Base-by-base conservation (phyloP, 805 yeast species). In the Candida fluviatilis region DNA sequence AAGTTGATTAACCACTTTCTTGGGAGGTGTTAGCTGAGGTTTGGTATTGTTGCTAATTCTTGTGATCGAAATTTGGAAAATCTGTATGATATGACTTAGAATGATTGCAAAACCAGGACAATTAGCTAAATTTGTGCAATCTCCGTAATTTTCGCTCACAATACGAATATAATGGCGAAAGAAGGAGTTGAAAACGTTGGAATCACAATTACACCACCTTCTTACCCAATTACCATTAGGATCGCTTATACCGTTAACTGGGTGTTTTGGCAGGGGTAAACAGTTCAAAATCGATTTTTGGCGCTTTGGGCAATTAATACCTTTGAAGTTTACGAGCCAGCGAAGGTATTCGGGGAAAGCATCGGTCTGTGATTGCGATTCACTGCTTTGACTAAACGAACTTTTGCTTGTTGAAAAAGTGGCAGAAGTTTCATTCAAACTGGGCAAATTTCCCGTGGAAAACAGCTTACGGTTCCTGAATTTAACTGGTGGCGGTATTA, bases 221-320 rank as follows among this genome's bases (percentile, higher is more conserved):
- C 70, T 62, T 7, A 78, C 81, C 87, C 87, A 80, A 18, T 66
- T 50, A 4, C 83, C 85, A 41, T 63, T 71, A 6, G 84, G 78
- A 42, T 80, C 80, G 11, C 65, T 51, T 33, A 78, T 75, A 5
- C 82, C 80, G 23, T 48, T 42, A 2, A 68, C 73, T 3, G 73
- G 73, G 36, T 62, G 69, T 31, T 50, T 49, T 0, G 74, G 74
- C 5, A 72, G 67, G 3, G 60, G 55, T 25, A 66, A 50, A 36
- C 69, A 57, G 45, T 67, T 68, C 28, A 66, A 42, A 30, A 50
- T 53, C 7, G 33, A 42, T 26, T 57, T 50, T 41, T 65, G 60
- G 11, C 41, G 45, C 30, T 47, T 50, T 4, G 51, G 42, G 6
- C 45, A 15, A 17, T 30, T 26, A 31, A 64, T 25, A 4, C 72